Percentiles rank a stretch among this genome's conserved stretches.
Evolutionary conservation across 306 rosid species (phyloP).

Genomic region (Sicyos edulis): DNA sequence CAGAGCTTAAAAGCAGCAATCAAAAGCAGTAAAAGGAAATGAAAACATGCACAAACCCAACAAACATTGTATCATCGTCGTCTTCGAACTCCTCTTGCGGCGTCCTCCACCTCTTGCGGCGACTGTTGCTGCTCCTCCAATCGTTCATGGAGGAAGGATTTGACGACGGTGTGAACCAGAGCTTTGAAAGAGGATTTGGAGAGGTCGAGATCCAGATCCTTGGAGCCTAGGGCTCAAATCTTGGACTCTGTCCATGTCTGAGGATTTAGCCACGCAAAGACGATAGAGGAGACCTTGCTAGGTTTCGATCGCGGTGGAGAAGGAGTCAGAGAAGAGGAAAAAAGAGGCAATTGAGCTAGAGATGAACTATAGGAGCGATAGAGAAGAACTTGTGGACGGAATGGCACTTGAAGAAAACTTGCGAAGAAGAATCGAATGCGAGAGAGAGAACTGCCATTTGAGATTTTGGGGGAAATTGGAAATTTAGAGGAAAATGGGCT

Average conservation of each 20-base stretch:
- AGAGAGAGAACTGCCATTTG: too few relatives aligned
- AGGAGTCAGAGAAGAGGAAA: too few relatives aligned
- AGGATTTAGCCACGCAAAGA: too few relatives aligned
- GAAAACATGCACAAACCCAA: slow-evolving; percentile 35
- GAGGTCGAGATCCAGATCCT: slow-evolving; percentile 56
- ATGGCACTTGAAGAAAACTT: too few relatives aligned
- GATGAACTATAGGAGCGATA: too few relatives aligned
- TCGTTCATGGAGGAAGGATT: slow-evolving; percentile 53
- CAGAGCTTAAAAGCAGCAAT: background rate
- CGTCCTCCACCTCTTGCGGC: slow-evolving; percentile 7
- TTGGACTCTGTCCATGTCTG: slow-evolving; percentile 82
- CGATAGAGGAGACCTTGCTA: too few relatives aligned
- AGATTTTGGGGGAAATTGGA: too few relatives aligned
- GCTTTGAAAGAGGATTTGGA: slow-evolving; percentile 52
- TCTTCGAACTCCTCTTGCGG: slow-evolving; percentile 48
- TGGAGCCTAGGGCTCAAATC: slow-evolving; percentile 69
- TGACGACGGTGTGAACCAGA: slow-evolving; percentile 52
- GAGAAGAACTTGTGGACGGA: too few relatives aligned
- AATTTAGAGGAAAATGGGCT: too few relatives aligned
- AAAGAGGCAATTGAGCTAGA: too few relatives aligned
- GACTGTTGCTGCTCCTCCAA: slow-evolving; percentile 17
- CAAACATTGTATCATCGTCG: slow-evolving; percentile 72
- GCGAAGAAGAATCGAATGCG: too few relatives aligned
- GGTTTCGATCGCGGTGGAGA: too few relatives aligned
- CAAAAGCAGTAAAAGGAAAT: slow-evolving; percentile 14